phyloP scores from a whole-genome alignment of 225 moss, liverwort and hornwort genomes.

The Pseudoscleropodium purum region DNA sequence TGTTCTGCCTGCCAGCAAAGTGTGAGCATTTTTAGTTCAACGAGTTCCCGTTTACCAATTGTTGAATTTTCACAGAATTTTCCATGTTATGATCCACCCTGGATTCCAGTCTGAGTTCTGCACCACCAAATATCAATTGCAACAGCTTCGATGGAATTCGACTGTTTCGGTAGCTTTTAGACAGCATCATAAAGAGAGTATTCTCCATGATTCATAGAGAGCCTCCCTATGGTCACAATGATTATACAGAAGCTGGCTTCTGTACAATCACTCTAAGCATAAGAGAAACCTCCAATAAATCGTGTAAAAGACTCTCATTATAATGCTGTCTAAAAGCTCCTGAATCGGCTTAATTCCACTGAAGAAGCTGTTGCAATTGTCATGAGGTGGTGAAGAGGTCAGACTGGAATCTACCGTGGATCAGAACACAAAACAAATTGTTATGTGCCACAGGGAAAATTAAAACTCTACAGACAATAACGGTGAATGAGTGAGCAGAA shows the following conservation, averaged over 20 bases:
- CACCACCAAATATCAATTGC: not conserved
- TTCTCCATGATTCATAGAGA: not conserved
- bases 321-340: not conserved
- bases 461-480: not conserved
- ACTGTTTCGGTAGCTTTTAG: not conserved
- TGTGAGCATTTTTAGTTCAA: constrained; percentile 39
- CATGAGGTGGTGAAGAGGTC: not conserved
- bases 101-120: not conserved
- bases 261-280: not conserved
- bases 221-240: not conserved
- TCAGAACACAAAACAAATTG: not conserved
- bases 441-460: not conserved
- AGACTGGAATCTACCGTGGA: not conserved
- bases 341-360: not conserved
- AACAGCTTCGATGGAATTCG: not conserved
- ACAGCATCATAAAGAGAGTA: not conserved
- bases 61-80: not conserved
- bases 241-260: not conserved
- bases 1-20: constrained; percentile 90
- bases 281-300: not conserved
- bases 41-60: not conserved
- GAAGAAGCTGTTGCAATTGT: not conserved
- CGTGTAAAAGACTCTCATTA: not conserved
- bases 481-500: not conserved
- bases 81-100: not conserved